Evolutionary conservation across 1,284 basidiomycete genomes (phyloP).

Genomic region (Microbotryum silenes-acaulis): DNA sequence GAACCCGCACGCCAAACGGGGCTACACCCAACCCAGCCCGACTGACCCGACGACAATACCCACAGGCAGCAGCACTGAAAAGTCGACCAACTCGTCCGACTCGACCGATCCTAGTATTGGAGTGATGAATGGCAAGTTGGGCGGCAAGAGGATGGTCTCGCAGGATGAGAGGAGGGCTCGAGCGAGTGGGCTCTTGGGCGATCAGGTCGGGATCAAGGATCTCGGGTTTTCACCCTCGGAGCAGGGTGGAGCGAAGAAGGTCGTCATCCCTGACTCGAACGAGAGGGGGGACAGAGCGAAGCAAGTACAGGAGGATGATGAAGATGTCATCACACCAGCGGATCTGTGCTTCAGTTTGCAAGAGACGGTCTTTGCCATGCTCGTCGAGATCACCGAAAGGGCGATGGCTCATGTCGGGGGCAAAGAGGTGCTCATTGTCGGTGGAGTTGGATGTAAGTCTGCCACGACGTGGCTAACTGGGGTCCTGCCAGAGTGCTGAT

Average conservation of each 20-base stretch:
- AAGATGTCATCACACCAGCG: conserved; percentile 77
- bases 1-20: conserved; percentile 5
- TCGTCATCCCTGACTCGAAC: conserved; percentile 33
- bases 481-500: background rate
- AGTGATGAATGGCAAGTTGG: background rate
- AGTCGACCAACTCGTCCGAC: conserved; percentile 33
- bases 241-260: background rate
- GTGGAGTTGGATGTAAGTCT: conserved; percentile 90
- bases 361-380: conserved; percentile 96
- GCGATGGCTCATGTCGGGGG: conserved; percentile 99
- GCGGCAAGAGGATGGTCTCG: conserved; percentile 4
- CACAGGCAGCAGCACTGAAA: background rate
- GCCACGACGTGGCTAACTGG: background rate
- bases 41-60: too few species aligned
- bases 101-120: conserved; percentile 6
- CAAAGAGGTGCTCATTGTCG: conserved; percentile 92
- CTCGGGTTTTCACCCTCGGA: conserved; percentile 16
- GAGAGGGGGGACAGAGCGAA: conserved; percentile 35
- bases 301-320: conserved; percentile 41
- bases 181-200: conserved; percentile 16
- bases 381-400: conserved; percentile 97
- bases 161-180: conserved; percentile 21
- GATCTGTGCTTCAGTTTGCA: conserved; percentile 96
- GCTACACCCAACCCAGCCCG: too few species aligned
- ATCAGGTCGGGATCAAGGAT: conserved; percentile 23